phyloP scores from a whole-genome alignment of 2,329 filamentous ascomycete species.

The Epichloe amarillans region DNA sequence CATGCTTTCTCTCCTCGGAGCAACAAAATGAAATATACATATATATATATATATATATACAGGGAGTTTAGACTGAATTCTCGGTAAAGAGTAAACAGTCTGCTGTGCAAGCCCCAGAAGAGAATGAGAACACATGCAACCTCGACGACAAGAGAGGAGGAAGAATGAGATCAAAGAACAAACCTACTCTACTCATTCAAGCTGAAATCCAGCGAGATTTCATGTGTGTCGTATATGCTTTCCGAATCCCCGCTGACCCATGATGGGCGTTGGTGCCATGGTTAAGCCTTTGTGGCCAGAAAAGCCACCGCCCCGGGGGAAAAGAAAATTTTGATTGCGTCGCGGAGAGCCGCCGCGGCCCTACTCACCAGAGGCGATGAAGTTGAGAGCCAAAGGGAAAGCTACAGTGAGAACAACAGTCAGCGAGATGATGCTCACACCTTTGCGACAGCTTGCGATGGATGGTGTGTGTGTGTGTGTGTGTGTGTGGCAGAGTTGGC shows the following conservation, averaged over 20 bases:
- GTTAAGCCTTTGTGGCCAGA: background rate
- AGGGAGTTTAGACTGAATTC: no score
- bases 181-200: conserved; percentile 23
- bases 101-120: background rate
- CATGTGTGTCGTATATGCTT: background rate
- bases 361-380: conserved; percentile 84
- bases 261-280: no score
- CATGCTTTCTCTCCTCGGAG: background rate
- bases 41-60: no score
- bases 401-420: conserved; percentile 32
- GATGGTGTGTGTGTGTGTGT: background rate
- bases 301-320: background rate
- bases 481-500: conserved; percentile 2
- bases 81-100: background rate
- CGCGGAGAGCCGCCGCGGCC: background rate
- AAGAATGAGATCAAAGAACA: conserved; percentile 25
- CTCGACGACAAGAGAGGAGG: conserved; percentile 11
- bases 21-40: background rate
- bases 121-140: background rate
- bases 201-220: background rate
- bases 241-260: background rate
- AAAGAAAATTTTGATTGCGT: background rate
- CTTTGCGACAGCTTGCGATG: background rate
- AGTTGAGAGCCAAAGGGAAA: conserved; percentile 71
- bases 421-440: background rate